These are phyloP conservation scores for Nelumbo lutea DNA, from an alignment of 164 flowering plant genomes.

Conservation along the genomic window DNA sequence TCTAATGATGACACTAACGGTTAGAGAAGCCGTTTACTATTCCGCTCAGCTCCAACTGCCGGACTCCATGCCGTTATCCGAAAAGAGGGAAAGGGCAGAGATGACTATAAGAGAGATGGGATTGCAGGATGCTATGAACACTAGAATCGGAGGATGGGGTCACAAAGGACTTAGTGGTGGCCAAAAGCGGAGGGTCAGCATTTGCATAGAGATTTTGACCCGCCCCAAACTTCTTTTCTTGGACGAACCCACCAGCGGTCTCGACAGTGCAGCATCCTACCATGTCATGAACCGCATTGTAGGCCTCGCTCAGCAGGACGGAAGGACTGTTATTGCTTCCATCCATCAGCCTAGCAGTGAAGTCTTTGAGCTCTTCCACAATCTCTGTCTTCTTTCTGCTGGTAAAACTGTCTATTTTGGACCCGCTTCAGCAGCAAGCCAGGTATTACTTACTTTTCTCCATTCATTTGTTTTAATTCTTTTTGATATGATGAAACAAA, in stretches of 20 bases:
- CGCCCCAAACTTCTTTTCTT: conserved; percentile 53
- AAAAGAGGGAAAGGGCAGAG: conserved; percentile 48
- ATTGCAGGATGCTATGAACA: conserved; percentile 41
- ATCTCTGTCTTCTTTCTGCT: conserved; percentile 49
- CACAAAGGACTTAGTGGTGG: conserved; percentile 58
- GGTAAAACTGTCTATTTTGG: conserved; percentile 70
- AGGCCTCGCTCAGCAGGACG: conserved; percentile 27
- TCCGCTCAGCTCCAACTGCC: conserved; percentile 66
- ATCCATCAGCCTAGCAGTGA: conserved; percentile 77
- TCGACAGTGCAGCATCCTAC: conserved; percentile 68
- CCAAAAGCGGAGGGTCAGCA: conserved; percentile 60
- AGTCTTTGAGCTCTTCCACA: conserved; percentile 55
- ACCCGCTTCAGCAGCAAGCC: conserved; percentile 31
- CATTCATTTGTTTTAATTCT: neutral
- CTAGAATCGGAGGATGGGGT: conserved; percentile 55
- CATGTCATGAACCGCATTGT: conserved; percentile 40
- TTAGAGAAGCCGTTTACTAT: conserved; percentile 53
- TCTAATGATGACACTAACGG: conserved; percentile 44
- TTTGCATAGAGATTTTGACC: conserved; percentile 48
- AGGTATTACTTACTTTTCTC: conserved; percentile 22
- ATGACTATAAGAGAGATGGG: conserved; percentile 58
- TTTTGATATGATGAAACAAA: neutral
- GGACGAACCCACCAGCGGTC: conserved; percentile 72
- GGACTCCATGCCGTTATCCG: conserved; percentile 30
- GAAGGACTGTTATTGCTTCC: conserved; percentile 49